A percentile compares a stretch with the other conserved stretches of the same genome.
These are phyloP conservation scores for Paraconiothyrium brasiliense DNA, from an alignment of 2,329 filamentous ascomycete genomes.

Conservation along the genomic window DNA sequence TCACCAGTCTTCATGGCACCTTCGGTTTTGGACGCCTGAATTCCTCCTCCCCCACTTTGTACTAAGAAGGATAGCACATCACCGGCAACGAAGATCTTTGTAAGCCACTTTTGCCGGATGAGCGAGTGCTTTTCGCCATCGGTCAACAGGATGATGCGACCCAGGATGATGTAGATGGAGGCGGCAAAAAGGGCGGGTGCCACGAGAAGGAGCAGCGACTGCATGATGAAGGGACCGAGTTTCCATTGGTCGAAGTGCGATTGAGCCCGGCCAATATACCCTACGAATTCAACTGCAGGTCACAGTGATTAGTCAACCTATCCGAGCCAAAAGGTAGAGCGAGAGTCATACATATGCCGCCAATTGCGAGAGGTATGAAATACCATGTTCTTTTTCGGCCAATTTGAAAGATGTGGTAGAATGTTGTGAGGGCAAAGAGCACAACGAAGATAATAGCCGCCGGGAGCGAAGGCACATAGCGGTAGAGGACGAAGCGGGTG, in stretches of 20 bases:
- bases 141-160: slow-evolving; percentile 53
- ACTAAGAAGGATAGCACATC: slow-evolving; percentile 64
- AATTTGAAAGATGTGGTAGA: slow-evolving; percentile 54
- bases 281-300: slow-evolving; percentile 60
- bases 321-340: not conserved
- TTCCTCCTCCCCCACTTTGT: slow-evolving; percentile 60
- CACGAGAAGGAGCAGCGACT: slow-evolving; percentile 53
- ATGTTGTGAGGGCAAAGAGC: slow-evolving; percentile 56
- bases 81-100: slow-evolving; percentile 64
- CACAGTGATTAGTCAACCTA: not conserved
- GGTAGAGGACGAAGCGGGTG: slow-evolving; percentile 25
- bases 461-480: slow-evolving; percentile 55
- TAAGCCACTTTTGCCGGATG: slow-evolving; percentile 58
- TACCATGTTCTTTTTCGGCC: slow-evolving; percentile 59
- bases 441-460: slow-evolving; percentile 58
- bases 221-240: slow-evolving; percentile 47
- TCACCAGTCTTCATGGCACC: slow-evolving; percentile 52
- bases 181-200: slow-evolving; percentile 59
- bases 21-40: slow-evolving; percentile 43
- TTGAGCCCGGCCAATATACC: slow-evolving; percentile 59
- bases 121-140: slow-evolving; percentile 56
- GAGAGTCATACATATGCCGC: slow-evolving; percentile 56
- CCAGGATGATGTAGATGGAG: slow-evolving; percentile 59
- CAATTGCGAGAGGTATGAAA: slow-evolving; percentile 62
- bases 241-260: slow-evolving; percentile 44